Evolutionary conservation across 345 rosid species (phyloP).

Genomic region (Citrus sp.): DNA sequence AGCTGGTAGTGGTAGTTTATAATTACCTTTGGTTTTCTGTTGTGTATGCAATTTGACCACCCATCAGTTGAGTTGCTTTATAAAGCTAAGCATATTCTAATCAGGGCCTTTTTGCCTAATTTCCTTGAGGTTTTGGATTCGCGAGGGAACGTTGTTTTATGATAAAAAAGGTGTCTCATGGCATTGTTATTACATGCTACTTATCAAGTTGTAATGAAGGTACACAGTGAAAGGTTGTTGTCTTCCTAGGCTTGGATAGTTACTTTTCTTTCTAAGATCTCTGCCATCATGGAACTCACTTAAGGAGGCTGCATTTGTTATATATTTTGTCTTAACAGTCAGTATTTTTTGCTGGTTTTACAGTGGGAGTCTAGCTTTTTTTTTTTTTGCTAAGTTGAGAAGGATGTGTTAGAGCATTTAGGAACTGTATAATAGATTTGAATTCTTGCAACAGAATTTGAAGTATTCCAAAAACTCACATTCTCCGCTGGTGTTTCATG

Average conservation of each 20-base stretch:
- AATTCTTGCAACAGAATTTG: not conserved
- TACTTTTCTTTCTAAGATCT: not conserved
- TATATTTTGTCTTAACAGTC: not conserved
- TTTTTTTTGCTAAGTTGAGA: not conserved
- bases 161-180: not conserved
- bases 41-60: not conserved
- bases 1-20: not conserved
- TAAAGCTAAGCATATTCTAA: not conserved
- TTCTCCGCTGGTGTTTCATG: not conserved
- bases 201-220: not conserved
- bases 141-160: not conserved
- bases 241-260: not conserved
- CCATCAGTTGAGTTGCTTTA: not conserved
- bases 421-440: constrained; percentile 2
- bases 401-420: not conserved
- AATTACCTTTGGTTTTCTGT: not conserved
- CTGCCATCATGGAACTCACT: not conserved
- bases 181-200: not conserved
- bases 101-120: not conserved
- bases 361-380: not conserved
- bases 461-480: not conserved
- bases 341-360: not conserved
- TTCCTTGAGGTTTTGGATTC: not conserved
- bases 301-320: not conserved
- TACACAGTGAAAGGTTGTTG: not conserved